Evolutionary conservation across 805 yeast genomes (phyloP).

Genomic region (Ogataea paradorogensis): DNA sequence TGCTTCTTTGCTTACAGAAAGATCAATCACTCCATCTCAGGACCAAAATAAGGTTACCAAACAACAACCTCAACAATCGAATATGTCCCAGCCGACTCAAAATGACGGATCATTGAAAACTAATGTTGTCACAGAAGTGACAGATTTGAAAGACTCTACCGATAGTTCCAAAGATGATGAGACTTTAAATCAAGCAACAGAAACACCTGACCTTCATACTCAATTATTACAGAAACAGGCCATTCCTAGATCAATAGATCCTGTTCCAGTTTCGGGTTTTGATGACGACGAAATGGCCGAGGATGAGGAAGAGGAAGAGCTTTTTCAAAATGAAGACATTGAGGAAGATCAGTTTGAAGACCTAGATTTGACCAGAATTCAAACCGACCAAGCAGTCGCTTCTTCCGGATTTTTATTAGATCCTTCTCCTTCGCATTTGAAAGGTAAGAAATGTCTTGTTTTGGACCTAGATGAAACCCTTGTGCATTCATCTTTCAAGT

Average conservation of each 20-base stretch:
- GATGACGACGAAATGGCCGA: conserved; percentile 21
- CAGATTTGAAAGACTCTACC: conserved; percentile 34
- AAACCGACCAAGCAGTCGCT: conserved; percentile 68
- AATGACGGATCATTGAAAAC: conserved; percentile 14
- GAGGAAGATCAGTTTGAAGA: conserved; percentile 29
- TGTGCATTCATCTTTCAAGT: conserved; percentile 93
- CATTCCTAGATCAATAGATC: conserved; percentile 14
- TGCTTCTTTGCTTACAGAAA: conserved; percentile 10
- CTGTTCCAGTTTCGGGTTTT: conserved; percentile 7
- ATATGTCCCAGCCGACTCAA: conserved; percentile 1
- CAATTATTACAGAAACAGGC: conserved; percentile 15
- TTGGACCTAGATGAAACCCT: conserved; percentile 94
- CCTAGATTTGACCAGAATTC: conserved; percentile 61
- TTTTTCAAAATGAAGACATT: conserved; percentile 21
- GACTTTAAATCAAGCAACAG: conserved; percentile 18
- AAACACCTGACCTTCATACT: conserved; percentile 13
- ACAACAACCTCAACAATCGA: not conserved
- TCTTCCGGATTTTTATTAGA: conserved; percentile 66
- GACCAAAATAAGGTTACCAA: not conserved
- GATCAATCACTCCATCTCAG: not conserved
- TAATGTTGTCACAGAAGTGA: conserved; percentile 27
- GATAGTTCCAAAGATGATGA: conserved; percentile 37
- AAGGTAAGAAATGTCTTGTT: conserved; percentile 78
- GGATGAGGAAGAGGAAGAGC: conserved; percentile 18
- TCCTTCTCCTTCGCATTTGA: conserved; percentile 46